Evolutionary conservation across 2,329 filamentous ascomycete genomes (phyloP).

Genomic region (Fusarium circinatum): DNA sequence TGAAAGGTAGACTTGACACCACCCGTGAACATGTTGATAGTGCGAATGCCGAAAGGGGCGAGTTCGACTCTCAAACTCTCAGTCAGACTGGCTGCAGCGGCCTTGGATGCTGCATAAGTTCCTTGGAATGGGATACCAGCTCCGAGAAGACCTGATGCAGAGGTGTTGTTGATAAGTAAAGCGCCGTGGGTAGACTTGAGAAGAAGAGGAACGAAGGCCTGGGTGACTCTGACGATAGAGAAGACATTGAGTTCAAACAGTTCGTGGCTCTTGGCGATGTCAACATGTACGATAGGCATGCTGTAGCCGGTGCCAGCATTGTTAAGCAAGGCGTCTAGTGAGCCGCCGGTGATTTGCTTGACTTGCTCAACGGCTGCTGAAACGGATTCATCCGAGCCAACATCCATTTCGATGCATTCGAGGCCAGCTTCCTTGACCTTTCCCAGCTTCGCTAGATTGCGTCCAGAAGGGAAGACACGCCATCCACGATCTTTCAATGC

Average conservation of each 20-base stretch:
- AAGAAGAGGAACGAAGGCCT: conserved; percentile 39
- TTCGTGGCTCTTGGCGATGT: conserved; percentile 23
- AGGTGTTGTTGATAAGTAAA: conserved; percentile 38
- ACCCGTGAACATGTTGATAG: conserved; percentile 42
- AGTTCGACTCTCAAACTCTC: conserved; percentile 44
- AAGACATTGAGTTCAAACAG: conserved; percentile 45
- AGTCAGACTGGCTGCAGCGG: conserved; percentile 37
- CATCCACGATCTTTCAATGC: conserved; percentile 44
- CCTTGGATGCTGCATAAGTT: conserved; percentile 44
- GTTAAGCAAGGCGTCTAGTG: conserved; percentile 46
- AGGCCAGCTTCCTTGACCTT: conserved; percentile 25
- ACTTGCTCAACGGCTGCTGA: conserved; percentile 21
- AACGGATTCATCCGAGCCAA: conserved; percentile 38
- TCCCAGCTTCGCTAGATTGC: conserved; percentile 42
- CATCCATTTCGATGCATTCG: conserved; percentile 40
- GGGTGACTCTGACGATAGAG: conserved; percentile 36
- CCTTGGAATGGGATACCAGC: conserved; percentile 39
- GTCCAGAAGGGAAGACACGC: conserved; percentile 47
- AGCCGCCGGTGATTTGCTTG: conserved; percentile 32
- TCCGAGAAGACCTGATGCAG: conserved; percentile 5
- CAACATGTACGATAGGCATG: conserved; percentile 40
- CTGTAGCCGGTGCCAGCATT: conserved; percentile 43
- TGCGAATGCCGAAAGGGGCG: conserved; percentile 40
- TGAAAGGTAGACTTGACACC: conserved; percentile 38
- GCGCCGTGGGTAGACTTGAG: conserved; percentile 19